Evolutionary conservation across 2,329 filamentous ascomycete species (phyloP).

Genomic region (Pyricularia sp.): DNA sequence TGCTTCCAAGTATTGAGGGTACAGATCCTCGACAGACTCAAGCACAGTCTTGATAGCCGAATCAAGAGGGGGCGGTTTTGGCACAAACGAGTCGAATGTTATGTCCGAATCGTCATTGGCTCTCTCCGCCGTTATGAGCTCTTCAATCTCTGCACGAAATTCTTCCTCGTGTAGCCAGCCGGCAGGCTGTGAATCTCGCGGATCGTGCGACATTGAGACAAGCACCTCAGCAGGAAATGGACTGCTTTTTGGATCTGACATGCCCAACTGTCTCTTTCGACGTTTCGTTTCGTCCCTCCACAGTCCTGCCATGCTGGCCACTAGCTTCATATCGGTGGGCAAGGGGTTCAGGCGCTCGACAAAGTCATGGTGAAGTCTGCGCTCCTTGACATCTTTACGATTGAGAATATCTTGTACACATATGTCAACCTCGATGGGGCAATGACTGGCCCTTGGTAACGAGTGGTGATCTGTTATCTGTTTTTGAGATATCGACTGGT

Average conservation of each 20-base stretch:
- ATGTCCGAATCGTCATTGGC: conserved; percentile 25
- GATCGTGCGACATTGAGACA: conserved; percentile 78
- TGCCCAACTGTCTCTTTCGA: conserved; percentile 57
- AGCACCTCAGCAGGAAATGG: conserved; percentile 73
- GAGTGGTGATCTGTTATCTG: conserved; percentile 47
- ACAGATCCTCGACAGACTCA: conserved; percentile 80
- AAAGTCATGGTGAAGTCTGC: conserved; percentile 80
- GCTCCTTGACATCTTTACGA: conserved; percentile 57
- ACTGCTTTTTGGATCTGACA: conserved; percentile 42
- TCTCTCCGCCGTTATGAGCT: conserved; percentile 50
- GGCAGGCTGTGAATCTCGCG: conserved; percentile 56
- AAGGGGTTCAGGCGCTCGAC: conserved; percentile 55
- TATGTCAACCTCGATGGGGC: conserved; percentile 79
- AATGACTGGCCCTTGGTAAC: conserved; percentile 73
- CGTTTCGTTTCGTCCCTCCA: conserved; percentile 84
- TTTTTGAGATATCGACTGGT: conserved; percentile 48
- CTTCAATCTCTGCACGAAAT: conserved; percentile 50
- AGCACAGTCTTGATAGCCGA: conserved; percentile 59
- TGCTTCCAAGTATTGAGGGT: conserved; percentile 49
- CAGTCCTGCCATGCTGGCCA: conserved; percentile 82
- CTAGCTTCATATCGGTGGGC: conserved; percentile 60
- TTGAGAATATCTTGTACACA: conserved; percentile 83
- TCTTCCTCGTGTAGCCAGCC: conserved; percentile 91
- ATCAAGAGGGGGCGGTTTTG: conserved; percentile 34
- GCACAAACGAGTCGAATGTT: conserved; percentile 54